phyloP scores from a whole-genome alignment of 2,329 filamentous ascomycete genomes.

The Trichoderma sp. region DNA sequence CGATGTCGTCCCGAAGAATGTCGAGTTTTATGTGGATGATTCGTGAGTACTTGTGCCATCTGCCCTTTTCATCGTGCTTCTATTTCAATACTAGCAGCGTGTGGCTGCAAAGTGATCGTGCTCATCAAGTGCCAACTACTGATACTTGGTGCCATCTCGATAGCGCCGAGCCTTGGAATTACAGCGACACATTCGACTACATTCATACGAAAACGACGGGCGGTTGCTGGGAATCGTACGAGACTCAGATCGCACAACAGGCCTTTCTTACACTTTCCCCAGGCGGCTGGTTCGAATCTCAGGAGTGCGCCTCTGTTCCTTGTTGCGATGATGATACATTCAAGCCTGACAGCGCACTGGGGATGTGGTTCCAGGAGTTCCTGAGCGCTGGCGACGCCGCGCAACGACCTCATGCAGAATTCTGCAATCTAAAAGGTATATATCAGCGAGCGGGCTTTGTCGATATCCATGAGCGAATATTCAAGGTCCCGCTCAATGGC shows the following conservation, averaged over 20 bases:
- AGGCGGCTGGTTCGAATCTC: conserved; percentile 54
- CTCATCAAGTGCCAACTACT: not conserved
- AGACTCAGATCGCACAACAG: conserved; percentile 48
- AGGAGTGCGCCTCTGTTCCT: conserved; percentile 42
- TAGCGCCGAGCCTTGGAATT: conserved; percentile 49
- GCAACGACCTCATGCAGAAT: conserved; percentile 37
- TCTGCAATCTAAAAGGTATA: conserved; percentile 35
- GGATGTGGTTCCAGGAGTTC: conserved; percentile 41
- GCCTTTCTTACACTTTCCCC: conserved; percentile 49
- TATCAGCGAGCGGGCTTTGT: conserved; percentile 52
- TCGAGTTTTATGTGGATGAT: conserved; percentile 72
- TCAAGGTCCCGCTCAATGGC: conserved; percentile 52
- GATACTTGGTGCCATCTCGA: not conserved
- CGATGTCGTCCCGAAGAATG: conserved; percentile 64
- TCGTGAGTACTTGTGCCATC: conserved; percentile 31
- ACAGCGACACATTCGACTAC: conserved; percentile 53
- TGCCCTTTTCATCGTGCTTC: not conserved
- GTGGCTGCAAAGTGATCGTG: not conserved
- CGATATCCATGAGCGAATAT: conserved; percentile 50
- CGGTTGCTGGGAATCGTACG: conserved; percentile 50
- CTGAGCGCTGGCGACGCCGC: conserved; percentile 37
- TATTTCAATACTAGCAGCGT: not conserved
- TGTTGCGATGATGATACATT: conserved; percentile 47
- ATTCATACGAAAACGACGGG: conserved; percentile 50
- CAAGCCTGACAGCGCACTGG: conserved; percentile 35